Conservation (phyloP, 2,329 filamentous ascomycete genomes). For the Fusarium sp. region DNA sequence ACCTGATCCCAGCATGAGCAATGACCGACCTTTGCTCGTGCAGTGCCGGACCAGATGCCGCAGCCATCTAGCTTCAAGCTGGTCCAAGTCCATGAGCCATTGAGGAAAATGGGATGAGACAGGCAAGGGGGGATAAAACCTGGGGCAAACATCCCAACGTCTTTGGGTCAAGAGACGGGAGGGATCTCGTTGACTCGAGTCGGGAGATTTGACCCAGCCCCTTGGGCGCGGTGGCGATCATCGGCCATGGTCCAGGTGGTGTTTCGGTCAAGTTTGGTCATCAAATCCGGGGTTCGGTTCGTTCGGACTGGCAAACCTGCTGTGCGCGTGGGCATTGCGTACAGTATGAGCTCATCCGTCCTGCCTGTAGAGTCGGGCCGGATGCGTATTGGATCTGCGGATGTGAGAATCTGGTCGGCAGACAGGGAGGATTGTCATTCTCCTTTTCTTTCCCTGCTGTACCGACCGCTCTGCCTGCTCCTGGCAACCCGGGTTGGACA, state of each 20-base stretch:
- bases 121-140: constrained; percentile 1
- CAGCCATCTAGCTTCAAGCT: background rate
- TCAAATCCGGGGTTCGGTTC: constrained; percentile 19
- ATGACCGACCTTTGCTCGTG: background rate
- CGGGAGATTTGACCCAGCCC: constrained; percentile 18
- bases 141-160: background rate
- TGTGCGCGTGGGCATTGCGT: constrained; percentile 6
- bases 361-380: constrained; percentile 15
- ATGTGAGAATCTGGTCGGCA: constrained; percentile 8
- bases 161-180: background rate
- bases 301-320: constrained; percentile 1
- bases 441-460: background rate
- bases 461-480: background rate
- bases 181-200: constrained; percentile 7
- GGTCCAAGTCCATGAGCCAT: background rate
- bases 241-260: constrained; percentile 1
- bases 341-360: background rate
- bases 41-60: constrained; percentile 7
- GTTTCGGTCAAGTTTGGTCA: constrained; percentile 3
- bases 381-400: constrained; percentile 13
- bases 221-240: constrained; percentile 18
- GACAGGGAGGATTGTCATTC: background rate
- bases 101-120: background rate
- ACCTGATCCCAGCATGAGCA: constrained; percentile 11
- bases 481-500: background rate